phyloP scores from a whole-genome alignment of 306 rosid genomes.

The Myrica gale region DNA sequence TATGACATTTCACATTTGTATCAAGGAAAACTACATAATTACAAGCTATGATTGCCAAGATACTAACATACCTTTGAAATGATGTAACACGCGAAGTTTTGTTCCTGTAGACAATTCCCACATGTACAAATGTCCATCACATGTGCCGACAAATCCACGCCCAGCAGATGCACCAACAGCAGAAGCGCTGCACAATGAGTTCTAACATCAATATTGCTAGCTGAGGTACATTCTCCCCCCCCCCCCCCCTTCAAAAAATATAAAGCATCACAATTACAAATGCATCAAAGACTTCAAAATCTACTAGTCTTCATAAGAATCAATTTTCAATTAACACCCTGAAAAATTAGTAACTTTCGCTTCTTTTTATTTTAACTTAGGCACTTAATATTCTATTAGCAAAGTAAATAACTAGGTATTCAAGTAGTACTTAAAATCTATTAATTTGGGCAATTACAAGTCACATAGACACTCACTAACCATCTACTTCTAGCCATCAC shows the following conservation, averaged over 20 bases:
- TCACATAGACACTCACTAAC: background rate
- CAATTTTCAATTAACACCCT: background rate
- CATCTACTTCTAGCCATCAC: no score
- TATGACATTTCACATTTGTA: no score
- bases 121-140: slow-evolving; percentile 60
- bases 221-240: background rate
- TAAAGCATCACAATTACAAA: background rate
- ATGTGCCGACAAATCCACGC: slow-evolving; percentile 59
- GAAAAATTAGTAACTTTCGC: background rate
- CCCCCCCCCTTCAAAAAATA: background rate
- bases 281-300: background rate
- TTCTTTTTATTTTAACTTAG: background rate
- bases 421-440: background rate
- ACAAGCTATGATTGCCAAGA: background rate
- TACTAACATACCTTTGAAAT: slow-evolving; percentile 56
- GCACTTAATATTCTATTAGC: background rate
- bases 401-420: background rate
- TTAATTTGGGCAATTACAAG: background rate
- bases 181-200: slow-evolving; percentile 47
- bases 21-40: no score
- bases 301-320: background rate
- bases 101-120: slow-evolving; percentile 80
- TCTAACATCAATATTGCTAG: background rate
- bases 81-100: slow-evolving; percentile 55
- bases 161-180: slow-evolving; percentile 63